Percentiles rank a stretch among this genome's conserved stretches.
Conservation (phyloP, 805 yeast genomes). For the Nakazawaea pomicola region DNA sequence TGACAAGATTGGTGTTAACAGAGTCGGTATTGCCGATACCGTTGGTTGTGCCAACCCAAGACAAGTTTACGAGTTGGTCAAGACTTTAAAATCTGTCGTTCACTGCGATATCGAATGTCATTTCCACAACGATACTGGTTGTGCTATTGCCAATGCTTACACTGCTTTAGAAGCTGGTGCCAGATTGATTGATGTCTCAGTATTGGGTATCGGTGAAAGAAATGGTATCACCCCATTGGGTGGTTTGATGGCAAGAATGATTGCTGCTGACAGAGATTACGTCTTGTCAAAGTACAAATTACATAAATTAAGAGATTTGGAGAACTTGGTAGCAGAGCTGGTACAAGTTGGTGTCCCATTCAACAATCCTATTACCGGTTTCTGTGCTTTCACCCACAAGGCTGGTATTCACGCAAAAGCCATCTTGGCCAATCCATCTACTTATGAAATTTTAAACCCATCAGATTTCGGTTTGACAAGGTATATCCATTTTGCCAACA, state of each 20-base stretch:
- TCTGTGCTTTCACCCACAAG: slow-evolving; percentile 99
- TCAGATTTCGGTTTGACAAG: slow-evolving; percentile 93
- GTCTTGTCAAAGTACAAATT: slow-evolving; percentile 91
- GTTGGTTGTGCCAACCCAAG: slow-evolving; percentile 99
- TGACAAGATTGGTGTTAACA: slow-evolving; percentile 94
- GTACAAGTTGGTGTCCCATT: slow-evolving; percentile 96
- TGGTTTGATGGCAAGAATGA: slow-evolving; percentile 98
- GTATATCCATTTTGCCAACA: slow-evolving; percentile 96
- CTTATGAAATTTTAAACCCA: slow-evolving; percentile 96
- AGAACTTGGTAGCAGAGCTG: slow-evolving; percentile 93
- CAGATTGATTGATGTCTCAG: slow-evolving; percentile 87
- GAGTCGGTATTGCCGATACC: slow-evolving; percentile 99
- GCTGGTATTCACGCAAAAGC: slow-evolving; percentile 99
- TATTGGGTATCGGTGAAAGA: slow-evolving; percentile 97
- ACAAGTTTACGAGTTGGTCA: slow-evolving; percentile 94
- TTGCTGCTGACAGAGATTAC: slow-evolving; percentile 96
- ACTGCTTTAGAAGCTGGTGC: slow-evolving; percentile 99
- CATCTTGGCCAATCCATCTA: slow-evolving; percentile 95
- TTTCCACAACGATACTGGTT: slow-evolving; percentile 98
- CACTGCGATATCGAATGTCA: slow-evolving; percentile 97
- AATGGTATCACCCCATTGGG: slow-evolving; percentile 98
- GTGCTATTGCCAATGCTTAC: slow-evolving; percentile 98
- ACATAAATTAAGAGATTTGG: slow-evolving; percentile 93
- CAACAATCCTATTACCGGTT: slow-evolving; percentile 98
- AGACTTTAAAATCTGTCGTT: slow-evolving; percentile 89